phyloP scores from a whole-genome alignment of 140 eudicot genomes.

The Stevia rebaudiana region DNA sequence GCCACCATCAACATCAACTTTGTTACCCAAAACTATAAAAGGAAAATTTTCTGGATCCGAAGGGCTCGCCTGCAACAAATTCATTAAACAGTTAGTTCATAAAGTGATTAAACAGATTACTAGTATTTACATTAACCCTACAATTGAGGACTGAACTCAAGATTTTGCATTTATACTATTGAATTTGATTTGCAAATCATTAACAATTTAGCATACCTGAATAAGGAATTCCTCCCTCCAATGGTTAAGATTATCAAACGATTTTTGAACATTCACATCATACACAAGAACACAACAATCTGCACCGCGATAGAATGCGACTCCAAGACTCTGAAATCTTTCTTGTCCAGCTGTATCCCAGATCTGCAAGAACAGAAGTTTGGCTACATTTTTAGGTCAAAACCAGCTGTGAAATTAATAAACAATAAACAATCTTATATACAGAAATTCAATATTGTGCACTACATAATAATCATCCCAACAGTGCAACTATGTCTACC shows the following conservation, averaged over 20 bases:
- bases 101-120: slow-evolving; percentile 2
- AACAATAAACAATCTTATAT: background rate
- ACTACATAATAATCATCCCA: background rate
- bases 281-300: slow-evolving; percentile 98
- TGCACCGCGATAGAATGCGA: slow-evolving; percentile 97
- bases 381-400: slow-evolving; percentile 3
- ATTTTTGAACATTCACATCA: slow-evolving; percentile 85
- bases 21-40: slow-evolving; percentile 90
- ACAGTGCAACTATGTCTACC: background rate
- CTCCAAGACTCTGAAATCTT: slow-evolving; percentile 95
- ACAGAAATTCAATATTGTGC: background rate
- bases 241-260: slow-evolving; percentile 80
- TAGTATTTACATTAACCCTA: background rate
- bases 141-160: background rate
- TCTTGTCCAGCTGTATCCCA: slow-evolving; percentile 55
- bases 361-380: slow-evolving; percentile 39
- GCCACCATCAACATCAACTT: slow-evolving; percentile 88
- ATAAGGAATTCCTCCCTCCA: slow-evolving; percentile 97
- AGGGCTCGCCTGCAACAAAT: slow-evolving; percentile 85
- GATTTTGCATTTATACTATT: background rate
- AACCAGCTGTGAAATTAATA: background rate
- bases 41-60: slow-evolving; percentile 97
- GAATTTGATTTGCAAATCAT: background rate
- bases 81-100: slow-evolving; percentile 7
- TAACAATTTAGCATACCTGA: slow-evolving; percentile 43